A percentile compares a stretch with the other conserved stretches of the same genome.
Evolutionary conservation across 2,329 filamentous ascomycete genomes (phyloP).

Genomic region (Leptographium wingfieldii): DNA sequence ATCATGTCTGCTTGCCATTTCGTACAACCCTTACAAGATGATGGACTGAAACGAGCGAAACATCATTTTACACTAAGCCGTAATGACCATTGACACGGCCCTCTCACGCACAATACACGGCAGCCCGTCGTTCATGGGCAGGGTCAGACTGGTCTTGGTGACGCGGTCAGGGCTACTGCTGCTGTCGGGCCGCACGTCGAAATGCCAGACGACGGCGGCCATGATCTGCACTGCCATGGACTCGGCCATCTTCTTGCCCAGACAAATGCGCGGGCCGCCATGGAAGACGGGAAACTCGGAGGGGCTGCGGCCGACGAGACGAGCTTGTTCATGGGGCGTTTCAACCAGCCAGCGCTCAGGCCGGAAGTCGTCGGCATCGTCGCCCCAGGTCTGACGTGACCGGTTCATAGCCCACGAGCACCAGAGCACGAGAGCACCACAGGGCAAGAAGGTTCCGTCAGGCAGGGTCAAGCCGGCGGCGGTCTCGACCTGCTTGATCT

Average conservation of each 20-base stretch:
- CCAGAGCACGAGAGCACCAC: constrained; percentile 45
- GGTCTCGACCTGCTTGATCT: constrained; percentile 46
- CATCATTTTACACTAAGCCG: background rate
- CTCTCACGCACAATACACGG: constrained; percentile 27
- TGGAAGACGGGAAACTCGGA: constrained; percentile 54
- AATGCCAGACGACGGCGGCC: constrained; percentile 32
- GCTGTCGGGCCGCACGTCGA: constrained; percentile 34
- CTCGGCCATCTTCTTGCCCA: constrained; percentile 55
- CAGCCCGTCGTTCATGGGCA: constrained; percentile 51
- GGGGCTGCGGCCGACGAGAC: constrained; percentile 30
- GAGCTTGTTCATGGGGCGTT: constrained; percentile 10
- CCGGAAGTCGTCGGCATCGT: constrained; percentile 40
- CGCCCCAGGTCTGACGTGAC: constrained; percentile 42
- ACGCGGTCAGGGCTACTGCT: constrained; percentile 26
- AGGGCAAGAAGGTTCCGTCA: constrained; percentile 46
- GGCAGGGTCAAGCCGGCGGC: constrained; percentile 35
- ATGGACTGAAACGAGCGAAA: too few relatives aligned
- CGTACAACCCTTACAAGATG: too few relatives aligned
- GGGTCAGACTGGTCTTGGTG: constrained; percentile 47
- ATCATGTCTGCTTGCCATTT: too few relatives aligned
- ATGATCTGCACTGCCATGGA: constrained; percentile 43
- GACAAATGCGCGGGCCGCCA: constrained; percentile 45
- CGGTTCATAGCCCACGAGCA: constrained; percentile 53
- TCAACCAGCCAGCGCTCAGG: constrained; percentile 42
- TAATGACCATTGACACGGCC: background rate